Evolutionary conservation across 495 filamentous ascomycete genomes (phyloP), one percentile per base, ranked within the genome.

Genomic region (Penicillium antarcticum): DNA sequence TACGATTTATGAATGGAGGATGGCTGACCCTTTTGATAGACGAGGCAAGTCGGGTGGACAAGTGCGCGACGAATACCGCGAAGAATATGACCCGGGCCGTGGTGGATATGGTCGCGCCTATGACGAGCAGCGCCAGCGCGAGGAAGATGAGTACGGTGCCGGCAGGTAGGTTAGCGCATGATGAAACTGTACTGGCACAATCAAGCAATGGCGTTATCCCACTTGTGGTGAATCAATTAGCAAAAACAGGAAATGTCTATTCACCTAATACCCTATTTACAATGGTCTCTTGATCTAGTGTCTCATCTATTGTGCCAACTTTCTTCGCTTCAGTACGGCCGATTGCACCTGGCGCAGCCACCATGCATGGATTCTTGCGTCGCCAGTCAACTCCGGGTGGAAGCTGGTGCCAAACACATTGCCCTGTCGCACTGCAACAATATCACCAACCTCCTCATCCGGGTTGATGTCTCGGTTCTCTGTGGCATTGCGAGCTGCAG

Each of bases 391-490:
- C 67, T 98, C 95, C 0, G 95, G 94, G 62, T 98, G 95, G 63
- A 97, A 98, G 63, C 91, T 96, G 6, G 91, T 97, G 5, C 91
- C 95, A 52, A 98, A 91, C 1, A 96, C 89, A 72, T 97, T 97
- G 11, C 89, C 88, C 70, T 97, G 92, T 50, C 80, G 78, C 38
- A 98, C 89, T 7, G 94, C 94, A 41, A 98, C 82, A 39, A 98
- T 91, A 60, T 95, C 89, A 12, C 84, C 88, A n/a, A 76, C 63
- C 45, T 85, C 78, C 42, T 72, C 65, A 6, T 76, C 68, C 16
- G 72, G 64, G 26, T 63, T 60, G 23, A 69, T 57, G 31, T 72
- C 57, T 23, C 58, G 70, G 13, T 69, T 67, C 19, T 75, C 66
- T 14, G 64, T 73, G 24, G 67, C 68, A 37, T 75, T 50, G 33